Evolutionary conservation across 805 yeast species (phyloP).

Genomic region (Hanseniaspora opuntiae): DNA sequence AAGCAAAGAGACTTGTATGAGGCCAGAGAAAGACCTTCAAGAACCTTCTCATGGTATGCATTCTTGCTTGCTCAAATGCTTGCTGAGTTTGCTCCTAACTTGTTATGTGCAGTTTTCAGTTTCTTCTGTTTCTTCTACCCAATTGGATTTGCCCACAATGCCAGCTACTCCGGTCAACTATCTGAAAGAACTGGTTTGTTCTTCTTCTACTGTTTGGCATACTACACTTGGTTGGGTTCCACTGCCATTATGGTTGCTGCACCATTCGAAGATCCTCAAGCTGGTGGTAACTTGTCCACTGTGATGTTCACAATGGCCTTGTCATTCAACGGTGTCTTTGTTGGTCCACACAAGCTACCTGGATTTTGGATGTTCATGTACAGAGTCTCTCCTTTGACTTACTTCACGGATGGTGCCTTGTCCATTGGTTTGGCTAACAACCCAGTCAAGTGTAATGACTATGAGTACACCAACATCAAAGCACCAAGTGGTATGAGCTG

Average conservation of each 20-base stretch:
- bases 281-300: slow-evolving; percentile 49
- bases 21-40: slow-evolving; percentile 61
- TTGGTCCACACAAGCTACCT: slow-evolving; percentile 41
- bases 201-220: slow-evolving; percentile 34
- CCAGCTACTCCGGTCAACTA: slow-evolving; percentile 35
- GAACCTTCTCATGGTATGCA: slow-evolving; percentile 53
- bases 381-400: slow-evolving; percentile 57
- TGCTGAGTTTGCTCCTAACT: slow-evolving; percentile 55
- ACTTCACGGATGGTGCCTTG: slow-evolving; percentile 43
- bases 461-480: slow-evolving; percentile 35
- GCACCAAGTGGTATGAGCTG: slow-evolving; percentile 50
- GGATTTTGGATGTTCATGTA: slow-evolving; percentile 78
- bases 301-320: slow-evolving; percentile 48
- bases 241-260: slow-evolving; percentile 48
- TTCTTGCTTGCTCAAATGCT: slow-evolving; percentile 49
- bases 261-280: slow-evolving; percentile 43
- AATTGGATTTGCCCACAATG: slow-evolving; percentile 49
- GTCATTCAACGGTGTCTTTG: slow-evolving; percentile 69
- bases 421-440: slow-evolving; percentile 43
- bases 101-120: slow-evolving; percentile 47
- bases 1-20: slow-evolving; percentile 54
- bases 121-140: slow-evolving; percentile 62
- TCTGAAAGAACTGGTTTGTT: slow-evolving; percentile 45
- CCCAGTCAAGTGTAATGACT: slow-evolving; percentile 33
- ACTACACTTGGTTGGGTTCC: slow-evolving; percentile 42